phyloP scores from a whole-genome alignment of 2,329 filamentous ascomycete genomes.

The Chaetothyriales sp. region DNA sequence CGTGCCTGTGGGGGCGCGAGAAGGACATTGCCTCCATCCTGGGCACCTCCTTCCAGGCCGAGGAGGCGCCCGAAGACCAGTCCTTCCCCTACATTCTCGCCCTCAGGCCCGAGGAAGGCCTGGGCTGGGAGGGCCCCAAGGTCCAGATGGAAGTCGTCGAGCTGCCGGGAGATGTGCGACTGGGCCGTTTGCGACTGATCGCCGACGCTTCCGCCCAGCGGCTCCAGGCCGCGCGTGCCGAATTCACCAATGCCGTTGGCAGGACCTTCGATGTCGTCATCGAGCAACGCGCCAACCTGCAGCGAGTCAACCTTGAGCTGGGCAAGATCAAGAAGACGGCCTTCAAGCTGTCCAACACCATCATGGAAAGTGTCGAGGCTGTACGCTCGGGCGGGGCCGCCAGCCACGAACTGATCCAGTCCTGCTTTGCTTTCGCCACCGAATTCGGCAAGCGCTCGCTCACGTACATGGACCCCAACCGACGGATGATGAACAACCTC shows the following conservation, averaged over 20 bases:
- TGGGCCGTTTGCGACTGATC: slow-evolving; percentile 73
- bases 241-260: slow-evolving; percentile 65
- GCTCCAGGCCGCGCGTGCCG: slow-evolving; percentile 61
- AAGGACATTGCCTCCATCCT: slow-evolving; percentile 78
- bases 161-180: slow-evolving; percentile 70
- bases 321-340: slow-evolving; percentile 92
- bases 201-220: slow-evolving; percentile 73
- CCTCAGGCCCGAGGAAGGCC: slow-evolving; percentile 62
- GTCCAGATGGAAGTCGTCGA: slow-evolving; percentile 59
- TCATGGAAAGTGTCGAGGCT: slow-evolving; percentile 96
- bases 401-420: slow-evolving; percentile 92
- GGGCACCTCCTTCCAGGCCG: slow-evolving; percentile 60
- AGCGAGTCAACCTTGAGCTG: slow-evolving; percentile 78
- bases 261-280: slow-evolving; percentile 79
- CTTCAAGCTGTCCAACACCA: slow-evolving; percentile 91
- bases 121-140: slow-evolving; percentile 70
- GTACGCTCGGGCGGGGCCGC: slow-evolving; percentile 68
- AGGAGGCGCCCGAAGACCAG: slow-evolving; percentile 56
- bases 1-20: slow-evolving; percentile 57
- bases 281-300: slow-evolving; percentile 83
- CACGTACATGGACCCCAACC: slow-evolving; percentile 88
- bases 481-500: slow-evolving; percentile 91
- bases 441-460: slow-evolving; percentile 94
- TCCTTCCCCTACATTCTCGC: slow-evolving; percentile 76
- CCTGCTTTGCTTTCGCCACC: slow-evolving; percentile 96